Evolutionary conservation across 345 rosid genomes (phyloP).

Genomic region (Toxicodendron radicans): DNA sequence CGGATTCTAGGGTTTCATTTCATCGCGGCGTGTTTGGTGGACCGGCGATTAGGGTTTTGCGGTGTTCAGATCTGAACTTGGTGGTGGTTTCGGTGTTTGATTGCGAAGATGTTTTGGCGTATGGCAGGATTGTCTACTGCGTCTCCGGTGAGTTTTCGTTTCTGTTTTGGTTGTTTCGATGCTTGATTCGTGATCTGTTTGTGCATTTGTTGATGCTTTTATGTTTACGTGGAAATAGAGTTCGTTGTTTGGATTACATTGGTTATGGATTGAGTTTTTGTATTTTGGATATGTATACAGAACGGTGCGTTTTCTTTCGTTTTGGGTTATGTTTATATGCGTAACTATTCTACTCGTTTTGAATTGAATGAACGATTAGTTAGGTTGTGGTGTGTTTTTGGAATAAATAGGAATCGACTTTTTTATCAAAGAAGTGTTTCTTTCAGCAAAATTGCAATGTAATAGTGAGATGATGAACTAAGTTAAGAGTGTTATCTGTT

Average conservation of each 20-base stretch:
- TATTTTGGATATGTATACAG: background rate
- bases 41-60: slow-evolving; percentile 12
- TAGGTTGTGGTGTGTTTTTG: background rate
- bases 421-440: background rate
- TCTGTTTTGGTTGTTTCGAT: slow-evolving; percentile 5
- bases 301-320: background rate
- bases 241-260: background rate
- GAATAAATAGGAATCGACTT: background rate
- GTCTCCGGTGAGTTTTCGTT: slow-evolving; percentile 68
- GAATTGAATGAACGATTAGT: background rate
- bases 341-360: background rate
- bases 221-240: background rate
- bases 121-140: slow-evolving; percentile 92
- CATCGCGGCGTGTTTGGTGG: background rate
- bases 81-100: slow-evolving; percentile 23
- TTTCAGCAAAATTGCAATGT: background rate
- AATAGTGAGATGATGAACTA: background rate
- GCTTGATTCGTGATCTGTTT: slow-evolving; percentile 12
- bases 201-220: slow-evolving; percentile 1
- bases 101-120: slow-evolving; percentile 85
- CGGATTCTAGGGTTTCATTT: slow-evolving; percentile 8
- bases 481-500: background rate
- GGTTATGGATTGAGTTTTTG: background rate
- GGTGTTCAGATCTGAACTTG: slow-evolving; percentile 49
- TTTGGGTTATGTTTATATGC: background rate